Base-by-base conservation (phyloP, 192 early-diverging fungal species). In the Entrophospora sp. region DNA sequence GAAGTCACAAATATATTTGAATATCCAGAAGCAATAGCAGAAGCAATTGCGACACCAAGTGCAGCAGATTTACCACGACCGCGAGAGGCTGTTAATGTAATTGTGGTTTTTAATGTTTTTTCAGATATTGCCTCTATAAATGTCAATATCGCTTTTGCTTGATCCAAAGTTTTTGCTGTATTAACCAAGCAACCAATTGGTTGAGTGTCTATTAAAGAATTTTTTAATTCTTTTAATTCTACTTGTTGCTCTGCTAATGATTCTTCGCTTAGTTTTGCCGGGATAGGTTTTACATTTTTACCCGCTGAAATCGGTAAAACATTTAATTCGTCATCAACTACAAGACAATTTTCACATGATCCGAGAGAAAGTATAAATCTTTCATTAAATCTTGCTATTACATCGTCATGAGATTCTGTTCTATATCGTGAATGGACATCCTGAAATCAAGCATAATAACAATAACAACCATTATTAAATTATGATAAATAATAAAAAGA, bases 1-100 rank as follows among this genome's bases (percentile, higher is more conserved):
- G 94, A 95, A 1, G 96, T 96, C 68, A 99, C 90, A 79, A 99
- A 99, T 66, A 99, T 95, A 76, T 99, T 99, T 61, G 91, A 93
- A 77, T 99, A 99, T 32, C 96, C 96, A 76, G 95, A 96, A 0
- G 95, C 90, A n/a, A 99, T 82, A 13, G 96, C 96, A 1, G 92
- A 87, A 16, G 94, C 93, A 71, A 99, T 90, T 18, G 94, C 83
- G 44, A 99, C 84, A 10, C 96, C 96, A 35, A 99, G 81, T 1
- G 95, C 88, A 0, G 96, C 96, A 1, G 95, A 97, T 77, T 99
- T 99, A 69, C 96, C 96, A 59, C 96, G 88, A 64, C 96, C 96
- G 79, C 96, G 92, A 7, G 89, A 82, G 13, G 96, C 96, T 0
- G 96, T 99, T 67, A 99, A 78, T 5, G 91, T 81, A 24, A 99